Percentiles rank a stretch among this genome's conserved stretches.
Conservation (phyloP, 1,284 basidiomycete genomes). For the Microbotryum scabiosae region DNA sequence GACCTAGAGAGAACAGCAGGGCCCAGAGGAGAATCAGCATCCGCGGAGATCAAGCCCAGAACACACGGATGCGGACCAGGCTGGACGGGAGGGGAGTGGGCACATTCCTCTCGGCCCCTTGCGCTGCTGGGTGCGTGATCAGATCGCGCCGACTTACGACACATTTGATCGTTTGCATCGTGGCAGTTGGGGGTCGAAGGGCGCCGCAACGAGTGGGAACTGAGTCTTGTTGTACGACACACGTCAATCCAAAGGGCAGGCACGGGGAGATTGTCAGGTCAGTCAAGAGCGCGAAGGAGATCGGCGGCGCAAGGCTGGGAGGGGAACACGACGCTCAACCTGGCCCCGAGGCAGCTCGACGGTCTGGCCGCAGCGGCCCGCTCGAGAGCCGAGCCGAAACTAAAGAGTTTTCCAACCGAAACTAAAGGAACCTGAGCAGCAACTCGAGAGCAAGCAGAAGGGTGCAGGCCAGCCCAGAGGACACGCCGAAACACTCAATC, state of each 20-base stretch:
- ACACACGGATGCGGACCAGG: background rate
- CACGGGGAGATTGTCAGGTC: background rate
- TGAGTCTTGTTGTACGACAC: too few species aligned
- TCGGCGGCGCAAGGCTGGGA: background rate
- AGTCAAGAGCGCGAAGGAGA: conserved; percentile 14
- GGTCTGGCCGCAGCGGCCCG: too few species aligned
- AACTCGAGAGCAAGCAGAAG: too few species aligned
- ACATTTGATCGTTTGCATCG: conserved; percentile 95
- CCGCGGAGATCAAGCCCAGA: background rate
- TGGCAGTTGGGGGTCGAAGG: background rate
- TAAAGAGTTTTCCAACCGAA: too few species aligned
- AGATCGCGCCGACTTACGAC: conserved; percentile 43
- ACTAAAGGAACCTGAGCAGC: too few species aligned
- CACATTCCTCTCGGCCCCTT: background rate
- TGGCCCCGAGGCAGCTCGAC: too few species aligned
- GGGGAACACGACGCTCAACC: too few species aligned
- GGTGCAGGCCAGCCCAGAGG: too few species aligned
- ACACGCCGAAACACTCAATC: too few species aligned
- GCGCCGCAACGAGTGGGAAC: too few species aligned
- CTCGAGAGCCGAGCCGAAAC: too few species aligned
- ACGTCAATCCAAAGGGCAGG: background rate
- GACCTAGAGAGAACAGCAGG: conserved; percentile 44
- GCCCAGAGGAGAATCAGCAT: background rate
- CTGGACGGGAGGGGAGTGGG: background rate
- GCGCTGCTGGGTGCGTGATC: background rate